Evolutionary conservation across 129 eudicot species (phyloP).

Genomic region (Heracleum sosnowskyi): DNA sequence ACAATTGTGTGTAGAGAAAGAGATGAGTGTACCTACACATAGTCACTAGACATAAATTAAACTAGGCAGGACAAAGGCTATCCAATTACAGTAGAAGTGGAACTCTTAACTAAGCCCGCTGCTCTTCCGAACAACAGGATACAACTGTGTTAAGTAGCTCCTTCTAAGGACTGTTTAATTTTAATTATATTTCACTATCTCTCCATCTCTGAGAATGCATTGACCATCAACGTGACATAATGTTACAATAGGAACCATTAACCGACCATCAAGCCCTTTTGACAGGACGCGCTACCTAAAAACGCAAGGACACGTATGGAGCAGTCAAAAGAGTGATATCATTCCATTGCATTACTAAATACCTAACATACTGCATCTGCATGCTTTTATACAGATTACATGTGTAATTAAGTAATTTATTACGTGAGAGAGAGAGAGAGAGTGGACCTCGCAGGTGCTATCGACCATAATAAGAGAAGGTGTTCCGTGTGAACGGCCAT

Average conservation of each 20-base stretch:
- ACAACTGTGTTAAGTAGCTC: not conserved
- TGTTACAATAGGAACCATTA: not conserved
- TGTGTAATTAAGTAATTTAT: not conserved
- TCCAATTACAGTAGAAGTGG: not conserved
- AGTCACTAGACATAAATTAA: not conserved
- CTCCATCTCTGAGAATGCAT: not conserved
- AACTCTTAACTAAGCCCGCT: not conserved
- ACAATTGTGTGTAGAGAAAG: not conserved
- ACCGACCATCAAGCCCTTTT: not conserved
- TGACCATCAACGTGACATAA: not conserved
- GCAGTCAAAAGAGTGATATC: not conserved
- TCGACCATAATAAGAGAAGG: conserved; percentile 55
- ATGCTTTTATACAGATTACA: not conserved
- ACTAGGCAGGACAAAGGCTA: not conserved
- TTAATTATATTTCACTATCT: not conserved
- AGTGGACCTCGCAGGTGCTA: conserved; percentile 58
- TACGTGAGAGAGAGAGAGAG: no score
- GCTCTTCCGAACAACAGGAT: not conserved
- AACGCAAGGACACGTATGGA: not conserved
- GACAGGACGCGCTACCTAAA: not conserved
- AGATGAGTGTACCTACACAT: not conserved
- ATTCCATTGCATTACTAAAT: not conserved
- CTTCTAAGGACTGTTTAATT: not conserved
- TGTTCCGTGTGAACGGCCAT: conserved; percentile 50
- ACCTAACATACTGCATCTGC: not conserved